phyloP scores from a whole-genome alignment of 768 basidiomycete genomes.

The Lentinula detonsa region DNA sequence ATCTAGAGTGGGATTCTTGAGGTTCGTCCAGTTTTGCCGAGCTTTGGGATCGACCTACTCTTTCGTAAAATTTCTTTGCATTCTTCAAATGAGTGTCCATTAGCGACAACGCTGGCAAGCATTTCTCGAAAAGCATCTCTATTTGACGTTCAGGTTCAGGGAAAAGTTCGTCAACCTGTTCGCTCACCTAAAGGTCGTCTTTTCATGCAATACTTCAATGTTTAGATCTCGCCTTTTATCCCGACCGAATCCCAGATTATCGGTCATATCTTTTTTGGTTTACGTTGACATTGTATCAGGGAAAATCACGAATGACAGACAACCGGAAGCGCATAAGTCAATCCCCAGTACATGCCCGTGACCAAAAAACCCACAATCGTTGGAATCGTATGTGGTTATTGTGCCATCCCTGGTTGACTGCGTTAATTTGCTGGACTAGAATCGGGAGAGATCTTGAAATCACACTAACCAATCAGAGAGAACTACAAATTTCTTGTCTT shows the following conservation, averaged over 20 bases:
- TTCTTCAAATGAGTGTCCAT: constrained; percentile 77
- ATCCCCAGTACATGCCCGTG: not conserved
- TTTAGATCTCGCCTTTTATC: constrained; percentile 71
- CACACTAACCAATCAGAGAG: constrained; percentile 77
- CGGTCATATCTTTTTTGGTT: constrained; percentile 63
- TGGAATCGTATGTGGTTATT: constrained; percentile 89
- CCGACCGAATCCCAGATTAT: constrained; percentile 82
- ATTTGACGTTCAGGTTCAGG: constrained; percentile 8
- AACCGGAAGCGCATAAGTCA: not conserved
- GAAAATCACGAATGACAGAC: not conserved
- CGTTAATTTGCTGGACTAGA: not conserved
- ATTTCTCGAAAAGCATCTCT: constrained; percentile 88
- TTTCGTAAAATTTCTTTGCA: constrained; percentile 73
- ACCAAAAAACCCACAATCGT: constrained; percentile 62
- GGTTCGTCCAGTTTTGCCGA: not conserved
- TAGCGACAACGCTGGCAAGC: constrained; percentile 71
- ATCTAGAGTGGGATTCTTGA: constrained; percentile 35
- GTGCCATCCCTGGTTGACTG: constrained; percentile 73
- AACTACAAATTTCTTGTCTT: constrained; percentile 78
- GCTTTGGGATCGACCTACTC: constrained; percentile 38
- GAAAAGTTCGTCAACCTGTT: constrained; percentile 8
- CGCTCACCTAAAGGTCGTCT: constrained; percentile 60
- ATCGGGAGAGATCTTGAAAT: not conserved
- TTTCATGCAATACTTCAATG: constrained; percentile 61
- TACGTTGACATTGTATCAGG: not conserved